Percentiles rank a stretch among this genome's conserved stretches.
These are phyloP conservation scores for Neodidymelliopsis sp. DNA, from an alignment of 2,329 filamentous ascomycete genomes.

Conservation along the genomic window DNA sequence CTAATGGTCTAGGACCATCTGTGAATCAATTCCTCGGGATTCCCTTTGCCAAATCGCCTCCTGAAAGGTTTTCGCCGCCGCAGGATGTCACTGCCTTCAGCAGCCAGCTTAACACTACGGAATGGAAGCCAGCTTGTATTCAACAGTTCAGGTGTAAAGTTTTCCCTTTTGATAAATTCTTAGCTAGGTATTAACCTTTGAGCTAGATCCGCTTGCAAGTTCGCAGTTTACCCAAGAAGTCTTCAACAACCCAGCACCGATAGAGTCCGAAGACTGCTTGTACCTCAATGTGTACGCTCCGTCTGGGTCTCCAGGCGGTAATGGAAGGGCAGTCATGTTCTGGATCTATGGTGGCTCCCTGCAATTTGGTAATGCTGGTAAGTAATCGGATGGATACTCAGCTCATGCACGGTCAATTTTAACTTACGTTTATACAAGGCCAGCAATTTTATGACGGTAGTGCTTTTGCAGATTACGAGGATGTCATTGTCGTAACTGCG, in stretches of 20 bases:
- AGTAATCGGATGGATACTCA: neutral
- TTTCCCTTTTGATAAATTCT: no score
- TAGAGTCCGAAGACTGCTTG: constrained; percentile 51
- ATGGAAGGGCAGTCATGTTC: constrained; percentile 37
- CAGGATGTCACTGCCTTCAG: constrained; percentile 21
- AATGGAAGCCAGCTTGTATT: constrained; percentile 32
- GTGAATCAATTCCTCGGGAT: constrained; percentile 44
- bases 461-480: constrained; percentile 39
- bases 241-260: constrained; percentile 34
- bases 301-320: constrained; percentile 17
- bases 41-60: constrained; percentile 38
- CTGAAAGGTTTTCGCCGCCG: constrained; percentile 35
- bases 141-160: constrained; percentile 35
- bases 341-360: constrained; percentile 43
- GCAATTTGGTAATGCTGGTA: constrained; percentile 33
- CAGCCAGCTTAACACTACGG: constrained; percentile 25
- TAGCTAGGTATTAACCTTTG: no score
- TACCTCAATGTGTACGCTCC: constrained; percentile 51
- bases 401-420: neutral
- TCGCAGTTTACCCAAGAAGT: constrained; percentile 22
- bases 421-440: constrained; percentile 8
- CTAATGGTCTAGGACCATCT: constrained; percentile 20
- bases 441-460: constrained; percentile 33
- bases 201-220: constrained; percentile 28
- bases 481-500: constrained; percentile 37